Evolutionary conservation across 2,329 filamentous ascomycete genomes (phyloP).

Genomic region (Fusarium temperatum): DNA sequence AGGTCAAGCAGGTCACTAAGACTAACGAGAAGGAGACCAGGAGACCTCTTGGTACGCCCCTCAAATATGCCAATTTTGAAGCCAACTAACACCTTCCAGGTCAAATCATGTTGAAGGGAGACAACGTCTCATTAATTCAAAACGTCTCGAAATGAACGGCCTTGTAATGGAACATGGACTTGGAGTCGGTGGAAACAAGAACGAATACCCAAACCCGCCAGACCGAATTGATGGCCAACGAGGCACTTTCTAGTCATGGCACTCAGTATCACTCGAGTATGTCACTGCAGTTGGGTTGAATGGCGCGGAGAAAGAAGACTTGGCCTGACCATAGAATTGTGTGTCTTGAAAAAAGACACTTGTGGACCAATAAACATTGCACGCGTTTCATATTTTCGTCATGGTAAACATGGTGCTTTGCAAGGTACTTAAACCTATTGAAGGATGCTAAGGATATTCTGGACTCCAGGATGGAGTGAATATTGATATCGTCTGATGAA

Average conservation of each 20-base stretch:
- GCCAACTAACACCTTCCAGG: slow-evolving; percentile 57
- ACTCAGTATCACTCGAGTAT: slow-evolving; percentile 13
- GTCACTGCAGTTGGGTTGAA: slow-evolving; percentile 7
- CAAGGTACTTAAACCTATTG: neutral
- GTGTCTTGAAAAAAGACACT: slow-evolving; percentile 17
- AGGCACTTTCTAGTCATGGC: slow-evolving; percentile 26
- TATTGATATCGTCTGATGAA: neutral
- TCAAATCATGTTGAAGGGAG: slow-evolving; percentile 87
- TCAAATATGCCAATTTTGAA: neutral
- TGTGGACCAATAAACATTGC: slow-evolving; percentile 22
- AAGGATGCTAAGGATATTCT: neutral
- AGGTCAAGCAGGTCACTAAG: slow-evolving; percentile 88
- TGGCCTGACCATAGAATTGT: slow-evolving; percentile 11
- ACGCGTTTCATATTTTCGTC: neutral
- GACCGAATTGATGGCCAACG: slow-evolving; percentile 15
- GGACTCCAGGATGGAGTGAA: neutral
- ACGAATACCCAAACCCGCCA: slow-evolving; percentile 31
- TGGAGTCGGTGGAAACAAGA: slow-evolving; percentile 14
- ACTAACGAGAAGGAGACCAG: slow-evolving; percentile 78
- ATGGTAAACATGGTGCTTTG: neutral
- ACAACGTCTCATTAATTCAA: slow-evolving; percentile 87
- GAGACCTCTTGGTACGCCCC: slow-evolving; percentile 75
- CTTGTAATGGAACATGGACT: neutral
- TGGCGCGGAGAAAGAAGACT: slow-evolving; percentile 6
- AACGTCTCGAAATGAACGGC: slow-evolving; percentile 48